Evolutionary conservation across 2,329 filamentous ascomycete genomes (phyloP).

Genomic region (Fusarium austroafricanum): DNA sequence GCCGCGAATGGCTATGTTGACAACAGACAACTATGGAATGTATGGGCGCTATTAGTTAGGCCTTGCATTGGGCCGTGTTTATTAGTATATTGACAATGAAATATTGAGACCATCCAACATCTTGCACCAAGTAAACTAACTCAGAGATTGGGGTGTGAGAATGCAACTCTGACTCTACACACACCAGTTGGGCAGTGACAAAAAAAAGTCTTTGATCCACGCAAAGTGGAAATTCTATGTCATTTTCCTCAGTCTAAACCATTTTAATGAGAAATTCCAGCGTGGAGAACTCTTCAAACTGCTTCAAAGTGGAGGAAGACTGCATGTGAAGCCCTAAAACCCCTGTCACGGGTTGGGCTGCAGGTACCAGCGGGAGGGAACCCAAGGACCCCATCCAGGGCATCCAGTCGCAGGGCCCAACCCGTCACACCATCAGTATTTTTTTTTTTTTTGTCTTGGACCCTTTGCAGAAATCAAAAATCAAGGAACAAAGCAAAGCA

Average conservation of each 20-base stretch:
- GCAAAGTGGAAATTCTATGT: conserved; percentile 22
- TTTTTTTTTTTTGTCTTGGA: conserved; percentile 16
- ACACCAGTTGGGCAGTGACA: conserved; percentile 19
- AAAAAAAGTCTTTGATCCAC: conserved; percentile 5
- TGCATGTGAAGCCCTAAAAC: conserved; percentile 20
- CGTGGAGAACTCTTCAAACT: conserved; percentile 16
- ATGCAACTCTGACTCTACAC: conserved; percentile 1
- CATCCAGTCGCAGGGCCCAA: conserved; percentile 30
- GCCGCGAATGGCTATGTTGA: conserved; percentile 1
- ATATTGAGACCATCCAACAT: background rate
- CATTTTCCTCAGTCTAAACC: conserved; percentile 13
- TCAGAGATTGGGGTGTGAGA: conserved; percentile 19
- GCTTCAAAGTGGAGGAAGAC: conserved; percentile 29
- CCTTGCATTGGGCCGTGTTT: conserved; percentile 9
- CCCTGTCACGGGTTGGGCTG: conserved; percentile 40
- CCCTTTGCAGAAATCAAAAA: conserved; percentile 33
- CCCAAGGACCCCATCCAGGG: conserved; percentile 20
- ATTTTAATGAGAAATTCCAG: conserved; percentile 14
- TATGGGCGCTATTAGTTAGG: conserved; percentile 7
- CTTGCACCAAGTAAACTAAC: background rate
- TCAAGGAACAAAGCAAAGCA: conserved; percentile 17
- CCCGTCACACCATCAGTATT: conserved; percentile 29
- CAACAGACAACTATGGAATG: conserved; percentile 12
- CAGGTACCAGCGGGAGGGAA: conserved; percentile 42
- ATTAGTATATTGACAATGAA: conserved; percentile 5